Conservation (phyloP, 1,139 yeast genomes). For the Sugiyamaella sp. region DNA sequence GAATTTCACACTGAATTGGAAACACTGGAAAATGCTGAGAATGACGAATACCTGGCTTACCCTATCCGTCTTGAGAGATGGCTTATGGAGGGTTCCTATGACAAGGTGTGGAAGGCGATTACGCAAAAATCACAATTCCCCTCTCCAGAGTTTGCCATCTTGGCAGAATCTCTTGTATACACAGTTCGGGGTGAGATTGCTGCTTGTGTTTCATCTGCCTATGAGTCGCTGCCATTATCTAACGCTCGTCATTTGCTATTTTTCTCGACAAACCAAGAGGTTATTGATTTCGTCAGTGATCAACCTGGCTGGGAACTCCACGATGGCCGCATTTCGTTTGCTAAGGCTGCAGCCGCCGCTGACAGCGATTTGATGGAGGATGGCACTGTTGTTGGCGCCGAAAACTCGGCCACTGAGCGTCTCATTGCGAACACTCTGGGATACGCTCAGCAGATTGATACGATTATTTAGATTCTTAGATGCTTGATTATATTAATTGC, state of each 20-base stretch:
- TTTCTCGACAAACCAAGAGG: constrained; percentile 67
- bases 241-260: constrained; percentile 84
- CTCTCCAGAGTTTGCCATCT: constrained; percentile 48
- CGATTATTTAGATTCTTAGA: constrained; percentile 57
- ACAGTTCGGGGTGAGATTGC: constrained; percentile 89
- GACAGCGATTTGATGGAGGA: constrained; percentile 22
- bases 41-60: constrained; percentile 65
- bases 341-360: constrained; percentile 33
- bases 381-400: constrained; percentile 13
- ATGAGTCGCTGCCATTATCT: constrained; percentile 71
- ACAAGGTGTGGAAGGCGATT: constrained; percentile 84
- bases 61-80: constrained; percentile 90
- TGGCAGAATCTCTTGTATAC: constrained; percentile 57
- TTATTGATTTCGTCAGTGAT: constrained; percentile 60
- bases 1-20: constrained; percentile 91
- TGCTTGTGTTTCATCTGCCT: constrained; percentile 80
- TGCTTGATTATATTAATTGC: background rate
- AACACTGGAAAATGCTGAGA: constrained; percentile 63
- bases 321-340: constrained; percentile 64
- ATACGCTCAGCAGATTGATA: constrained; percentile 86
- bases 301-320: constrained; percentile 63
- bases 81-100: constrained; percentile 96
- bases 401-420: constrained; percentile 42
- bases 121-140: constrained; percentile 52
- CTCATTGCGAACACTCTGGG: constrained; percentile 67